phyloP scores from a whole-genome alignment of 164 flowering plant species.

The Piper betle region DNA sequence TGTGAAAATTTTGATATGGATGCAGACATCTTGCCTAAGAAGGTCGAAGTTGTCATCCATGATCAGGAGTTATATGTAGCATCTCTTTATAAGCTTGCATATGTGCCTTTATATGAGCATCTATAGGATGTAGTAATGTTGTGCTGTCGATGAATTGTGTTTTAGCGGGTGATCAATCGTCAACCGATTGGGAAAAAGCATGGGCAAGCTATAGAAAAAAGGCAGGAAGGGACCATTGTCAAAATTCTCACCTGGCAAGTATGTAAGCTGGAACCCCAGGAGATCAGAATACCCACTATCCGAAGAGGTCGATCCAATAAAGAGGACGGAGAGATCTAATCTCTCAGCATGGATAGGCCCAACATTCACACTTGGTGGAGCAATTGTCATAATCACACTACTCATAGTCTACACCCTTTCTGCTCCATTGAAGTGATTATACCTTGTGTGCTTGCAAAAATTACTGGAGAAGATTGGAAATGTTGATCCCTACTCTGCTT shows the following conservation, averaged over 20 bases:
- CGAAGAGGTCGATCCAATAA: constrained; percentile 91
- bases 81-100: too few species aligned
- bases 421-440: constrained; percentile 41
- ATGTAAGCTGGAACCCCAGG: constrained; percentile 86
- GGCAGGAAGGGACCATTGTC: constrained; percentile 61
- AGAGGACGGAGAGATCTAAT: constrained; percentile 76
- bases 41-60: too few species aligned
- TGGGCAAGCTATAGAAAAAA: constrained; percentile 74
- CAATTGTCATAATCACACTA: constrained; percentile 58
- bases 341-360: constrained; percentile 89
- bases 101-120: too few species aligned
- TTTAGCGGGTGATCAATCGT: constrained; percentile 36
- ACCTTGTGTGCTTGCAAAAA: background rate
- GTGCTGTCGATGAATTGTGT: background rate
- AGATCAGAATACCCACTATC: constrained; percentile 76
- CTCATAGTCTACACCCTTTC: constrained; percentile 69
- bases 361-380: constrained; percentile 55
- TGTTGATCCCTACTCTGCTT: background rate
- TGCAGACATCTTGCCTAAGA: too few species aligned
- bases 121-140: too few species aligned
- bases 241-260: constrained; percentile 63
- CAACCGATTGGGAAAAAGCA: constrained; percentile 95
- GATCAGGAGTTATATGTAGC: too few species aligned
- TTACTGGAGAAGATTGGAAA: background rate
- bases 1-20: too few species aligned